Conservation (phyloP, 805 yeast species). For the Saturnispora diversa region DNA sequence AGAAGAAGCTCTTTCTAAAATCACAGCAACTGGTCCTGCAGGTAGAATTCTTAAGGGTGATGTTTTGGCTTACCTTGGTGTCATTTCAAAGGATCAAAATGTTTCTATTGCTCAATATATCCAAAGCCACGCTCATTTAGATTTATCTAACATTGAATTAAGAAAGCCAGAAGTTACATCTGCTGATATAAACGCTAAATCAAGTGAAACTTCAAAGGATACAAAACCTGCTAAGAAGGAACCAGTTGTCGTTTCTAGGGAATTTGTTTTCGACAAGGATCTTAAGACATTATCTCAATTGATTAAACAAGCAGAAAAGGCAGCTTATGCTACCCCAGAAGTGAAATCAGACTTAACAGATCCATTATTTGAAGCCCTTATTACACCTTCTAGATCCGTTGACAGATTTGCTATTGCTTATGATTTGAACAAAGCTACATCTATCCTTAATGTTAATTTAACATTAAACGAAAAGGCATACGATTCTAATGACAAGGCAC, state of each 20-base stretch:
- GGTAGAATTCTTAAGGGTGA: slow-evolving; percentile 90
- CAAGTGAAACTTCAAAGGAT: slow-evolving; percentile 13
- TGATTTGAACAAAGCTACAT: slow-evolving; percentile 20
- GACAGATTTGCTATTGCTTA: slow-evolving; percentile 36
- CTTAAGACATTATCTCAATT: slow-evolving; percentile 35
- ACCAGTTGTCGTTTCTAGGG: slow-evolving; percentile 7
- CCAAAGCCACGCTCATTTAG: slow-evolving; percentile 52
- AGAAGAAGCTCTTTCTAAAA: slow-evolving; percentile 62
- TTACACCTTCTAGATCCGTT: slow-evolving; percentile 37
- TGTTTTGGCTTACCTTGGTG: slow-evolving; percentile 75
- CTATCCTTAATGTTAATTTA: slow-evolving; percentile 31
- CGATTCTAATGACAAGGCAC: slow-evolving; percentile 42
- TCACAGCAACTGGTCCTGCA: slow-evolving; percentile 79
- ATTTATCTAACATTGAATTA: slow-evolving; percentile 58
- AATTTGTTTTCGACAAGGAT: slow-evolving; percentile 6
- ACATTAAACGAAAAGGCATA: slow-evolving; percentile 33
- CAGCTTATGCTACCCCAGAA: slow-evolving; percentile 30
- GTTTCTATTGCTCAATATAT: slow-evolving; percentile 47
- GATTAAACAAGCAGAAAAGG: slow-evolving; percentile 36
- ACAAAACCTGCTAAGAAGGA: slow-evolving; percentile 31
- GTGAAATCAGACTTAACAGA: slow-evolving; percentile 43
- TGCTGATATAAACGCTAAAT: slow-evolving; percentile 8
- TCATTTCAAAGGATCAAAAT: slow-evolving; percentile 51
- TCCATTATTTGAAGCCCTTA: slow-evolving; percentile 50
- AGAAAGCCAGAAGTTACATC: slow-evolving; percentile 19